Conservation (phyloP, 768 basidiomycete genomes). For the Suillus spraguei region DNA sequence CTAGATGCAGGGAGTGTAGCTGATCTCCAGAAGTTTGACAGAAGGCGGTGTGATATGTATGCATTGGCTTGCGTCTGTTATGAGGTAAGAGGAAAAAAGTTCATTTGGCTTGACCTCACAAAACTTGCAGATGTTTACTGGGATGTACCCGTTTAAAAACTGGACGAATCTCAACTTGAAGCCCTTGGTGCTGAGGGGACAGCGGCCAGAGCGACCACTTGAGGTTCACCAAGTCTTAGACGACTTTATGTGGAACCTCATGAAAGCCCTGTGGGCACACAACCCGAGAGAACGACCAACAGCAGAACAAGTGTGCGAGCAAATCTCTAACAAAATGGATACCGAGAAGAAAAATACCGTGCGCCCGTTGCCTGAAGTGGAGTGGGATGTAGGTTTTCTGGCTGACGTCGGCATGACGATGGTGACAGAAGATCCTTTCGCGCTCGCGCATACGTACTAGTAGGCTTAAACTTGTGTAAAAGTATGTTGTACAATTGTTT, state of each 20-base stretch:
- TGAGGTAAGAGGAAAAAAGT: constrained; percentile 27
- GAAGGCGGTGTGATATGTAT: constrained; percentile 41
- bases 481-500: neutral
- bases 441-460: neutral
- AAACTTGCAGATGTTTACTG: constrained; percentile 11
- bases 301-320: neutral
- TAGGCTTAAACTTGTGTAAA: neutral
- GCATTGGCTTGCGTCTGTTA: constrained; percentile 44
- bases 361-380: neutral
- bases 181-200: fast-evolving
- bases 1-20: constrained; percentile 6
- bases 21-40: constrained; percentile 22
- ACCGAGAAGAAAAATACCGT: neutral
- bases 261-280: neutral
- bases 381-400: constrained; percentile 7
- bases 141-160: neutral
- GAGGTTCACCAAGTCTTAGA: neutral
- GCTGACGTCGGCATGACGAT: constrained; percentile 2
- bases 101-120: neutral
- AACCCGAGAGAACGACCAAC: neutral
- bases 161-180: neutral
- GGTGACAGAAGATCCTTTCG: neutral
- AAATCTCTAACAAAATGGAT: neutral
- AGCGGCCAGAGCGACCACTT: neutral
- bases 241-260: constrained; percentile 13